Percentiles rank a stretch among this genome's conserved stretches.
Conservation (phyloP, 306 rosid species). For the Adenanthera pavonina region DNA sequence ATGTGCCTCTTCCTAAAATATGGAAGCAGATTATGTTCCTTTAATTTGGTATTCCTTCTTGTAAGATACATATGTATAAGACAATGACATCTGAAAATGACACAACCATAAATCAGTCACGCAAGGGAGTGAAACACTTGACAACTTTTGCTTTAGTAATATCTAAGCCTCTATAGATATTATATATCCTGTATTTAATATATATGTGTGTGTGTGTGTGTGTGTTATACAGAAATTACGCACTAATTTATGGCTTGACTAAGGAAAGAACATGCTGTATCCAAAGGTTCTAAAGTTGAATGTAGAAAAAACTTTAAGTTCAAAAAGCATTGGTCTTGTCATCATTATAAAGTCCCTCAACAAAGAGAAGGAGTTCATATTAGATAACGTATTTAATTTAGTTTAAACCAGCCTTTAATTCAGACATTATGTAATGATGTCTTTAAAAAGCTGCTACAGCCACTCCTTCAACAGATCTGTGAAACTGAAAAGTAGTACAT, state of each 20-base stretch:
- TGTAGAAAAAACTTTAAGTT: constrained; percentile 19
- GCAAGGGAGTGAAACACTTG: constrained; percentile 27
- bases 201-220: no score
- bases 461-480: background rate
- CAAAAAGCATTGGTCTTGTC: constrained; percentile 41
- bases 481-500: background rate
- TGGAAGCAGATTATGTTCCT: background rate
- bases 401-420: constrained; percentile 9
- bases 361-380: background rate
- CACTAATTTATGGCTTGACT: background rate
- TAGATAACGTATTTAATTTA: background rate
- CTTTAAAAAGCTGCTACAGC: background rate
- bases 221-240: background rate
- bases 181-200: no score
- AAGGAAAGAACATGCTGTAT: constrained; percentile 29
- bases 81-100: constrained; percentile 45
- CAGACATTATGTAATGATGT: constrained; percentile 11
- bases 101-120: constrained; percentile 35
- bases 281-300: constrained; percentile 51
- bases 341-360: constrained; percentile 33
- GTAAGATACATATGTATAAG: constrained; percentile 6
- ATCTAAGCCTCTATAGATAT: constrained; percentile 35
- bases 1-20: background rate
- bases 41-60: background rate
- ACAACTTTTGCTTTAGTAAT: constrained; percentile 48